phyloP scores from a whole-genome alignment of 805 yeast species.

The Yamadazyma nakazawae region DNA sequence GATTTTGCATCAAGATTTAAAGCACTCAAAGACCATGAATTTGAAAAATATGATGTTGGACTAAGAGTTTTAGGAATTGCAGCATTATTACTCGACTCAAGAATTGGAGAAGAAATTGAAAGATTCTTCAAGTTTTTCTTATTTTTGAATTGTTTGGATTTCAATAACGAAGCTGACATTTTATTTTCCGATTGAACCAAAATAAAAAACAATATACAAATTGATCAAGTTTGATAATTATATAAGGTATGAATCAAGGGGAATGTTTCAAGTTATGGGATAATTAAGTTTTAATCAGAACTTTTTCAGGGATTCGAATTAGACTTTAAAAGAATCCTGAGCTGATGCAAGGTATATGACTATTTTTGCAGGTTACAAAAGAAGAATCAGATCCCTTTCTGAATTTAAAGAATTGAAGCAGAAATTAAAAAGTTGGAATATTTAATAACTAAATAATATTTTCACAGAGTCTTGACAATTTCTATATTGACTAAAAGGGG shows the following conservation, averaged over 20 bases:
- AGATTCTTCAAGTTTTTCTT: constrained; percentile 24
- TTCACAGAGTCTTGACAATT: background rate
- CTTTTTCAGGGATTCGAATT: background rate
- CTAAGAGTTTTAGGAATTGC: constrained; percentile 6
- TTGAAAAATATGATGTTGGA: constrained; percentile 7
- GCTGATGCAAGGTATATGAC: background rate
- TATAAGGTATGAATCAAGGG: background rate
- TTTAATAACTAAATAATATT: background rate
- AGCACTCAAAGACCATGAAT: constrained; percentile 4
- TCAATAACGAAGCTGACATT: constrained; percentile 6
- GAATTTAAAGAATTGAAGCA: too few species aligned
- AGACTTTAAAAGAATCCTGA: background rate
- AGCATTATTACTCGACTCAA: constrained; percentile 4
- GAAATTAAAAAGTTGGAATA: background rate
- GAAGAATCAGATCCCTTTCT: background rate
- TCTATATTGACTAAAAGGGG: too few species aligned
- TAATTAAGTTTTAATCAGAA: background rate
- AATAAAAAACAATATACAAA: too few species aligned
- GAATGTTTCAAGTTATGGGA: background rate
- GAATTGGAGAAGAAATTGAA: constrained; percentile 19
- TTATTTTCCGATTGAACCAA: background rate
- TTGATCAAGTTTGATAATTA: background rate
- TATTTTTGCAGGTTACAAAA: constrained; percentile 1
- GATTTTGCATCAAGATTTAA: constrained; percentile 1
- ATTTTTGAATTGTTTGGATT: constrained; percentile 15